A percentile compares a stretch with the other conserved stretches of the same genome.
These are phyloP conservation scores for Nitzschia sp. DNA, from an alignment of 108 stramenopile species.

Conservation along the genomic window DNA sequence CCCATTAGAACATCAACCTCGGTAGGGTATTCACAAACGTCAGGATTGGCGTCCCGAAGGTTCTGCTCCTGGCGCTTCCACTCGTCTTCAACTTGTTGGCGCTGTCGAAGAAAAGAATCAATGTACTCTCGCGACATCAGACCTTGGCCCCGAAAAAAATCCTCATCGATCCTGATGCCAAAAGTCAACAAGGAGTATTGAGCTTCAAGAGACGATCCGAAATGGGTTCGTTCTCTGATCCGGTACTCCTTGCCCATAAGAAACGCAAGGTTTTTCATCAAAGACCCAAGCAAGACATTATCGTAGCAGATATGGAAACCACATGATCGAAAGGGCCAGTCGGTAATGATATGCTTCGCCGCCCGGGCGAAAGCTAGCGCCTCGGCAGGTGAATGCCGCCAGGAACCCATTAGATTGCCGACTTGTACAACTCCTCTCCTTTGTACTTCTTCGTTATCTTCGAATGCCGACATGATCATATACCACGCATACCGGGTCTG, in stretches of 20 bases:
- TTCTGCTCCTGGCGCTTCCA: not conserved
- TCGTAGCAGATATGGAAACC: not conserved
- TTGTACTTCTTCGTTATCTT: not conserved
- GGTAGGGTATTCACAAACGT: not conserved
- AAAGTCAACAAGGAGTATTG: not conserved
- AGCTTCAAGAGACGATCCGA: not conserved
- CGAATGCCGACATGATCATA: not conserved
- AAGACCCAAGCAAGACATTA: not conserved
- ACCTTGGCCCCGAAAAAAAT: not conserved
- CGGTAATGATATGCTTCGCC: not conserved
- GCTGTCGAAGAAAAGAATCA: not conserved
- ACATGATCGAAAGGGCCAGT: not conserved
- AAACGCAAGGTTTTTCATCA: not conserved
- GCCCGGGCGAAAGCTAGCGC: not conserved
- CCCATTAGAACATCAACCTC: conserved; percentile 28
- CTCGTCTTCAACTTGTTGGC: not conserved
- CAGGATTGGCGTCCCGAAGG: not conserved
- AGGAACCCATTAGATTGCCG: not conserved
- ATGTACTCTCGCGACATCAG: not conserved
- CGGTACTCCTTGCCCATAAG: not conserved
- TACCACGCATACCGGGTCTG: not conserved
- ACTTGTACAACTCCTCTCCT: not conserved
- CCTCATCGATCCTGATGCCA: not conserved
- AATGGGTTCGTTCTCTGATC: not conserved
- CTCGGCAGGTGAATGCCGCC: not conserved